Conservation (phyloP, 192 early-diverging fungal genomes). For the Pilobolus umbonatus region DNA sequence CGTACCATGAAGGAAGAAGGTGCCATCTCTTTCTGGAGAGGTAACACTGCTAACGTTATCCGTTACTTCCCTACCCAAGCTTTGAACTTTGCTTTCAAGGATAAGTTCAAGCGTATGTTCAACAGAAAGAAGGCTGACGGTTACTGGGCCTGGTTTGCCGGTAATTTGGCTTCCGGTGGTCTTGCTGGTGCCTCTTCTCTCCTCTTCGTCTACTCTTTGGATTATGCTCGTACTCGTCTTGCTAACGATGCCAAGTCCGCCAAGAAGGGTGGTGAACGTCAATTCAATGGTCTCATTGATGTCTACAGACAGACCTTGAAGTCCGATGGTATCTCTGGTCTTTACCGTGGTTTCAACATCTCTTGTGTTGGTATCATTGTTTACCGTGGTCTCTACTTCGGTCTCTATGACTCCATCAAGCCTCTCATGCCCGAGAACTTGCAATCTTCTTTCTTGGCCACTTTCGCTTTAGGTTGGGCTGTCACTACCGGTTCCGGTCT, state of each 20-base stretch:
- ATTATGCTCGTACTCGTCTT: constrained; percentile 98
- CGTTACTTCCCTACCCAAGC: constrained; percentile 99
- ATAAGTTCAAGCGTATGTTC: constrained; percentile 94
- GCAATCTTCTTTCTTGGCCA: constrained; percentile 36
- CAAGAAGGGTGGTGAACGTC: constrained; percentile 74
- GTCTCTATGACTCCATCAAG: constrained; percentile 72
- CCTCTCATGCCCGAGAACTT: constrained; percentile 24
- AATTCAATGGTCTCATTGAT: constrained; percentile 86
- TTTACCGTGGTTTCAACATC: constrained; percentile 95
- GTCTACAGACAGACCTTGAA: constrained; percentile 81
- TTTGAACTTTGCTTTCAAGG: constrained; percentile 95
- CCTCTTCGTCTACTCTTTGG: constrained; percentile 90
- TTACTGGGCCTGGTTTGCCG: constrained; percentile 82
- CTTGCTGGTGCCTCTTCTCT: constrained; percentile 87
- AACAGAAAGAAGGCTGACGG: constrained; percentile 67
- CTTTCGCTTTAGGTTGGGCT: constrained; percentile 49
- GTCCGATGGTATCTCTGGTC: constrained; percentile 82
- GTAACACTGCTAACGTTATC: constrained; percentile 92
- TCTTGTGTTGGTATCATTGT: constrained; percentile 88
- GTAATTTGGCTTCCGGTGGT: constrained; percentile 93
- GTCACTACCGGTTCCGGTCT: constrained; percentile 86
- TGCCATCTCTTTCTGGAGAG: constrained; percentile 71
- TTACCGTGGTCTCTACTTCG: constrained; percentile 82
- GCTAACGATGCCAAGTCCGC: constrained; percentile 78
- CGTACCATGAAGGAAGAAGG: constrained; percentile 87